Percentiles rank a stretch among this genome's conserved stretches.
Evolutionary conservation across 1,139 yeast genomes (phyloP).

Genomic region (Sugiyamaella neomexicana): DNA sequence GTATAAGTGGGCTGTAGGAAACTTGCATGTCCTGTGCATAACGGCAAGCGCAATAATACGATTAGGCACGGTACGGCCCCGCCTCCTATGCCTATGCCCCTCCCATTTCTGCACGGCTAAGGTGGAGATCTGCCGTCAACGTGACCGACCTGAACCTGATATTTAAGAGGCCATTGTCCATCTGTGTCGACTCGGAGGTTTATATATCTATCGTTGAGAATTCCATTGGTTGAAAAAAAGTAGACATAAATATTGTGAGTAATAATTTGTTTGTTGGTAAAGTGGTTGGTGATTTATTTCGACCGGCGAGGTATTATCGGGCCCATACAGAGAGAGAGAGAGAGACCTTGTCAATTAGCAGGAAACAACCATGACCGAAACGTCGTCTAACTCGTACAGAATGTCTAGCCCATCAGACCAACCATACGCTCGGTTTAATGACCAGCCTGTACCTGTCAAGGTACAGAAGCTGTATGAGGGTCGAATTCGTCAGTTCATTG

Average conservation of each 20-base stretch:
- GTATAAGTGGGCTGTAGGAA: neutral
- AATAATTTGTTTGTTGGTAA: no score
- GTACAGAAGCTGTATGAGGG: constrained; percentile 75
- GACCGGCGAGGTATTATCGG: no score
- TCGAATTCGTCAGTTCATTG: constrained; percentile 76
- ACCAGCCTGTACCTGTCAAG: constrained; percentile 72
- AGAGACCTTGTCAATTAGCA: no score
- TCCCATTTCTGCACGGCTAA: neutral
- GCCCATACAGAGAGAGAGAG: no score
- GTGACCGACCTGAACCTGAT: neutral
- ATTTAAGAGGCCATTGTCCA: neutral
- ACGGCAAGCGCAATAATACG: neutral
- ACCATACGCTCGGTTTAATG: constrained; percentile 14
- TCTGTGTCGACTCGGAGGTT: no score
- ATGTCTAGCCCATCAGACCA: constrained; percentile 5
- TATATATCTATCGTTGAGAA: no score
- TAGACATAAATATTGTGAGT: no score
- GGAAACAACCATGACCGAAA: neutral
- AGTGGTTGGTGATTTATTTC: no score
- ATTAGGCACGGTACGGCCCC: neutral
- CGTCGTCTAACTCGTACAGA: neutral
- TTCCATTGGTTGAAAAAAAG: no score
- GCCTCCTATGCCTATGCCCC: neutral
- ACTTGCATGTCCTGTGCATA: neutral
- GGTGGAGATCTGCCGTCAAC: constrained; percentile 2